Evolutionary conservation across 2,329 filamentous ascomycete species (phyloP), one percentile per base, ranked within the genome.

Genomic region (Fusarium caatingaense): DNA sequence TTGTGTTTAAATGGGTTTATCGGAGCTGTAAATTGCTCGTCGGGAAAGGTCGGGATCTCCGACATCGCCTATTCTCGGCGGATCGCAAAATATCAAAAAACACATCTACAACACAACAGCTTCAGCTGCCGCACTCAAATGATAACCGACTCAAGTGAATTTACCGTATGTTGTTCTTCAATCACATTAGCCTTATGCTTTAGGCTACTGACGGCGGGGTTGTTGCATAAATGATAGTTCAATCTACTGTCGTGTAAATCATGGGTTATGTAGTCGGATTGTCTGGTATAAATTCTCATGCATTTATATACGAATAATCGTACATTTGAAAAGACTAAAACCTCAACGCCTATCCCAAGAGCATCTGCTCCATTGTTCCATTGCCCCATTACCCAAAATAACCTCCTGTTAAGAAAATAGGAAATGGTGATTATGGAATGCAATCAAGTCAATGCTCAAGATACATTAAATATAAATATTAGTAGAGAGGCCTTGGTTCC

Each of bases 401-500:
- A 28, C 47, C 44, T 50, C 58, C 55, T 55, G 40, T 60, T 56
- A 66, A 53, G 63, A 37, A 49, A 54, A 34, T 50, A 60, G 64
- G 64, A 57, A 66, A 68, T 68, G 54, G 68, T 64, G 61, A 60
- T 48, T 37, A 61, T 61, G 40, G 58, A 61, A 40, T 47, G 41
- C 48, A 18, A 41, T 15, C 48, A 49, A 44, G 51, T n/a, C 30
- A 44, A 45, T 53, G 27, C 20, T 48, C 23, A 51, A 47, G 45
- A 63, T 62, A 47, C 56, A 55, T 58, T 30, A 44, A 56, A 34
- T 25, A 15, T 42, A 28, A 49, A 44, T 54, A 57, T 76, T 77
- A 83, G 62, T 83, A 84, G 50, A 83, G 79, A 20, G 81, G 82
- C 59, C 81, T 76, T 30, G 79, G 63, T 68, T 84, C 80, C 48